Evolutionary conservation across 176 grass and related monocot species (phyloP), one percentile per base, ranked within the genome.

Genomic region (Zea mays): DNA sequence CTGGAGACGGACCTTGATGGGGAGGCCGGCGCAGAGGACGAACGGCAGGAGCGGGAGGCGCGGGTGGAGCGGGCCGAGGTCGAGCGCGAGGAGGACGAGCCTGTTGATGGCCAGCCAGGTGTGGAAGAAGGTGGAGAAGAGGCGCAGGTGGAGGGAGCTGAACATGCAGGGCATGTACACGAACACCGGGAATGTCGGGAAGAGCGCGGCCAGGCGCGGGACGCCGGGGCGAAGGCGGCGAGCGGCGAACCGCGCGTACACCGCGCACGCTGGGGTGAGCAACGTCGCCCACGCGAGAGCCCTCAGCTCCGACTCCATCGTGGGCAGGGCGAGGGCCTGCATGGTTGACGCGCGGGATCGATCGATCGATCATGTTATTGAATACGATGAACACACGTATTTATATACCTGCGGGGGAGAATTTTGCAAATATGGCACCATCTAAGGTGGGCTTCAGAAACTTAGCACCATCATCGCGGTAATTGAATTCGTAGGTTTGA

Each of bases 81-180:
- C 87, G 27, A 89, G 82, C 42, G 81, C 83, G 75, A 96, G 93
- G n/a, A 96, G 84, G 52, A 96, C 60, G 62, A 96, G 89, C 69
- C 90, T 96, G 79, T 92, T 92, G 74, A 69, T 2, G 76, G 77
- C 59, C 45, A 96, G 86, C 87, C 93, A 96, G 65, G 81, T 89
- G 69, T 92, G 93, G 81, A 92, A 96, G 93, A 96, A 96, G 68
- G 64, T 73, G 37, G 87, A 84, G 67, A 92, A 46, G 63, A 86
- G 86, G 21, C 89, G 93, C 34, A 96, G 73, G 76, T 90, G 81
- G 82, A 92, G 71, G 46, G 89, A 87, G 89, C 77, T 79, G 84
- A 92, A 92, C 78, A 77, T 5, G 35, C 83, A 88, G 7, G 87
- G 89, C n/a, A 90, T 71, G 73, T 74, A 87, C 34, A 78, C 55